These are phyloP conservation scores for Mycena polygramma DNA, from an alignment of 768 basidiomycete genomes.

Conservation along the genomic window DNA sequence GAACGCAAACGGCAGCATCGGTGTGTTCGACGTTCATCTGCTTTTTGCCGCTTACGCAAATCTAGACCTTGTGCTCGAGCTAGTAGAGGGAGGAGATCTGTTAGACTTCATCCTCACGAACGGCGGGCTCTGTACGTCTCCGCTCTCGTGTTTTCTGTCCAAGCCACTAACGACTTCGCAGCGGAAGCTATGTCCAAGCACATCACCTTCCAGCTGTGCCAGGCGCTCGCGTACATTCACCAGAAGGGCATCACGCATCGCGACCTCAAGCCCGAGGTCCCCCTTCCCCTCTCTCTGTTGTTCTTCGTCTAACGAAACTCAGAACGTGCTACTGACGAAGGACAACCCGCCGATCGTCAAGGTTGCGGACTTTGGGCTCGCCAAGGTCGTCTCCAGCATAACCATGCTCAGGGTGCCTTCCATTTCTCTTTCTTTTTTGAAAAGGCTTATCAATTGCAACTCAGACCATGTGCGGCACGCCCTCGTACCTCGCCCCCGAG, in stretches of 20 bases:
- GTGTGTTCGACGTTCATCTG: conserved; percentile 37
- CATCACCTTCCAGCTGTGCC: conserved; percentile 87
- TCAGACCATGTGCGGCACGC: conserved; percentile 97
- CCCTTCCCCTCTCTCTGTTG: conserved; percentile 34
- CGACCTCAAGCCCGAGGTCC: conserved; percentile 91
- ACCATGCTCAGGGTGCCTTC: conserved; percentile 76
- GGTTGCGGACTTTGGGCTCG: conserved; percentile 96
- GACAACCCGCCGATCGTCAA: conserved; percentile 81
- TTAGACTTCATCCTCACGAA: conserved; percentile 14
- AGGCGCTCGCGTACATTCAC: conserved; percentile 84
- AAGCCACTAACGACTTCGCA: conserved; percentile 35
- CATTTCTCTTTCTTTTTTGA: neutral
- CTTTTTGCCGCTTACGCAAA: conserved; percentile 66
- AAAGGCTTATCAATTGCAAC: conserved; percentile 5
- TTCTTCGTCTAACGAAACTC: conserved; percentile 13
- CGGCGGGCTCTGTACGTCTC: conserved; percentile 9
- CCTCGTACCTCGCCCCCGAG: conserved; percentile 93
- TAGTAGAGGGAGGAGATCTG: conserved; percentile 25
- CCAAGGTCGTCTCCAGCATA: conserved; percentile 87
- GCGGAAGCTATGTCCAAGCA: conserved; percentile 72
- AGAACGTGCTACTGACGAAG: conserved; percentile 89
- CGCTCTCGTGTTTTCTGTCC: conserved; percentile 3
- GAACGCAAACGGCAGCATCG: conserved; percentile 53
- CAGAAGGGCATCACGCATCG: conserved; percentile 87
- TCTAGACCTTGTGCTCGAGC: conserved; percentile 31